Evolutionary conservation across 1,284 basidiomycete genomes (phyloP).

Genomic region (Trichosporon sp.): DNA sequence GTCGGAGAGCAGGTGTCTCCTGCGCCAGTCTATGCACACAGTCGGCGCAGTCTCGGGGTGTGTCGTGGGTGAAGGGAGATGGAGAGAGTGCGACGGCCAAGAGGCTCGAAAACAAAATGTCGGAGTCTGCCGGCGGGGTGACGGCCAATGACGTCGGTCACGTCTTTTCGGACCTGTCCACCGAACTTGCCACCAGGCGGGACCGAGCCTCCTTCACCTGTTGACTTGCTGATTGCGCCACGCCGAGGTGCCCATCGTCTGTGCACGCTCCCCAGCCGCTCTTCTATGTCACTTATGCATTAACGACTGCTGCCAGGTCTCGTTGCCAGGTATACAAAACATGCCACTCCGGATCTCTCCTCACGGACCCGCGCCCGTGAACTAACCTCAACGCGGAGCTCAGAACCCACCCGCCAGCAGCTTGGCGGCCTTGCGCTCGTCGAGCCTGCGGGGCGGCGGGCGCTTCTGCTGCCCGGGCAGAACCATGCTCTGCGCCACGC

Average conservation of each 20-base stretch:
- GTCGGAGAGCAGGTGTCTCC: too few relatives aligned
- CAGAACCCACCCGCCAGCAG: slow-evolving; percentile 46
- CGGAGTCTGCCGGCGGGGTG: not conserved
- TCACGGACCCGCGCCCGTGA: not conserved
- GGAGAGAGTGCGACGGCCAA: too few relatives aligned
- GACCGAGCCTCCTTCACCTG: not conserved
- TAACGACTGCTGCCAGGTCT: not conserved
- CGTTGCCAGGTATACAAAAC: not conserved
- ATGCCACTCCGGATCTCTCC: not conserved
- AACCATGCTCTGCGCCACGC: slow-evolving; percentile 44
- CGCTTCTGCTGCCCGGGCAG: slow-evolving; percentile 30
- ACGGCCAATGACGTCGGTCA: not conserved
- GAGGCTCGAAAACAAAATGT: not conserved
- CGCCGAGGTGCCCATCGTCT: too few relatives aligned
- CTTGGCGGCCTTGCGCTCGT: slow-evolving; percentile 46
- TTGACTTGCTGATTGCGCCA: too few relatives aligned
- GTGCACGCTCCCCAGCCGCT: too few relatives aligned
- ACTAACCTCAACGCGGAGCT: not conserved
- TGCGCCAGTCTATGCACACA: not conserved
- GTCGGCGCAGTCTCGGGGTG: not conserved
- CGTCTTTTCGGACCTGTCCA: not conserved
- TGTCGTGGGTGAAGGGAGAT: too few relatives aligned
- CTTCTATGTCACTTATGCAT: not conserved
- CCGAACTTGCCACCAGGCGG: not conserved
- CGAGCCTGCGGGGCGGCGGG: slow-evolving; percentile 29